Base-by-base conservation (phyloP, 2,329 filamentous ascomycete genomes). In the Cladosporium austrohemisphaericum region DNA sequence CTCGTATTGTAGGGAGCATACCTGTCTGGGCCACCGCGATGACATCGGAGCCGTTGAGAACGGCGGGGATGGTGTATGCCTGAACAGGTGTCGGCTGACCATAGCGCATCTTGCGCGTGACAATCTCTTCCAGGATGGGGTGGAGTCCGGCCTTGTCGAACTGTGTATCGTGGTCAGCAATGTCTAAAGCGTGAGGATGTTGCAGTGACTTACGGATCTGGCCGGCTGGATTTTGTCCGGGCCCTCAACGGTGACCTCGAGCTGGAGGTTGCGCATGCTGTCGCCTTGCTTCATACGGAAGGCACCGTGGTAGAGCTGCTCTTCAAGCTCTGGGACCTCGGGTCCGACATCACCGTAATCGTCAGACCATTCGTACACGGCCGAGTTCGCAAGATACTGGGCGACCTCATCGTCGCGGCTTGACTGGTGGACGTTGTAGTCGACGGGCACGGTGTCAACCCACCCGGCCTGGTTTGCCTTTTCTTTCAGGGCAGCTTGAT, bases 21-120 rank as follows among this genome's bases (percentile, higher is more conserved):
- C 92, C 92, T 40, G 93, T 98, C 70, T 97, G 92, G 7, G 93
- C 90, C 60, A 93, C 82, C 2, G 85, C 91, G 57, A 97, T 88
- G 23, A 97, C 75, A 68, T 98, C 93, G 57, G 86, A 75, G 1
- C 86, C 86, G 41, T 78, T 73, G 18, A 87, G 70, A 35, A 97
- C 83, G 0, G 91, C 84, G 0, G 93, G 90, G 23, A 97, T 80
- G 4, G 83, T 84, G 65, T 88, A 96, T 16, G 81, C 80, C 65
- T 98, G 93, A 29, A 98, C 93, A 0, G 91, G 88, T 0, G 93
- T 97, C 0, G 91, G 89, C 1, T 70, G 62, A 0, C 72, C 66
- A 63, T 95, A 97, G 1, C 82, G 78, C 53, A 82, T 84, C 2
- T 91, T 75, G 52, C 80, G 64, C 32, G 96, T 77, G 19, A 51